Base-by-base conservation (phyloP, 2,329 filamentous ascomycete genomes). In the Ophiocordyceps sinensis region DNA sequence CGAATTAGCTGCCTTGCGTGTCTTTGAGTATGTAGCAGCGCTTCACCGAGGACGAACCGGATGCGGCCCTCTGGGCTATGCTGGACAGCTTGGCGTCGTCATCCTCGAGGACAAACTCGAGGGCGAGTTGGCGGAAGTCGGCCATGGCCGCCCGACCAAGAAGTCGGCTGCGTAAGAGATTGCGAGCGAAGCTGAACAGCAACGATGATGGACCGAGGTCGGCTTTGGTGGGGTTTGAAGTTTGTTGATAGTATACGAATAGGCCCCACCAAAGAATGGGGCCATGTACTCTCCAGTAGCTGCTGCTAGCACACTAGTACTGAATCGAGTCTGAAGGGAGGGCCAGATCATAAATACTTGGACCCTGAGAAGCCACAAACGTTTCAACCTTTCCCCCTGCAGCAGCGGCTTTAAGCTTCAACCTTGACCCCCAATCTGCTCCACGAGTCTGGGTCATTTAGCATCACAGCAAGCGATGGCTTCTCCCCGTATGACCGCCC, bases 41-140 rank as follows among this genome's bases (percentile, higher is more conserved):
- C 32, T 35, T 15, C 4, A 15, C 13, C 9, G 17, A 15, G 10
- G n/a, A 35, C 40, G 14, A 15, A 66, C 64, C 63, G 47, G 54
- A 54, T 17, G 70, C 69, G n/a, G 70, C 65, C 39, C 64, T 62
- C 40, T 65, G 57, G 28, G 66, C 60, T 44, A 72, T 61, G 28
- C 47, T 53, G 14, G 51, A 57, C 45, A 64, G 58, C 43, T 56
- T 59, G 31, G 57, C 54, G 43, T 64, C 61, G 43, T 70, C 62
- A 41, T 74, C 70, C 9, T 67, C 61, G 34, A 75, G 66, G 44
- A 75, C 70, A 53, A 69, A 75, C 47, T 71, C 64, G 41, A 73
- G 57, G 29, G 71, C 71, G 47, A 72, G 63, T 48, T 71, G 67
- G 47, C 66, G 63, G 48, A 74, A 66, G 51, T 63, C 64, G 39